phyloP scores from a whole-genome alignment of 1,284 basidiomycete genomes.

The Blastosporella zonata region DNA sequence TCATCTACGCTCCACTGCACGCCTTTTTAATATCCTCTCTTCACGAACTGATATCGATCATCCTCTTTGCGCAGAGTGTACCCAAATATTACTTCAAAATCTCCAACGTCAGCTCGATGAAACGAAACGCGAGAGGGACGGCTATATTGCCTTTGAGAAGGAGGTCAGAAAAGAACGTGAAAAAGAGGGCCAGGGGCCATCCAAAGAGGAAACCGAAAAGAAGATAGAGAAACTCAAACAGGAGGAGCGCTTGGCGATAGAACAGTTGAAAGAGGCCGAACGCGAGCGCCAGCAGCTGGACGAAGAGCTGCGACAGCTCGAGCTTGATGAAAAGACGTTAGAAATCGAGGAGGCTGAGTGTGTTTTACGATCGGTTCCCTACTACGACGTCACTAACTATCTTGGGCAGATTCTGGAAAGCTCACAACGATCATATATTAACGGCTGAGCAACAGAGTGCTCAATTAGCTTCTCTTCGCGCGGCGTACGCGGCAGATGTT shows the following conservation, averaged over 20 bases:
- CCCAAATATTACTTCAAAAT: constrained; percentile 74
- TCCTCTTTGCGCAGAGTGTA: constrained; percentile 94
- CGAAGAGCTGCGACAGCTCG: constrained; percentile 68
- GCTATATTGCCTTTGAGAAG: constrained; percentile 89
- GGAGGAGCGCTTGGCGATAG: constrained; percentile 72
- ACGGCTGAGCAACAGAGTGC: constrained; percentile 64
- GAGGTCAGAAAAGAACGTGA: constrained; percentile 76
- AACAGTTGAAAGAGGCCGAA: constrained; percentile 72
- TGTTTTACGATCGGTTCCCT: constrained; percentile 29
- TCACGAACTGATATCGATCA: constrained; percentile 86
- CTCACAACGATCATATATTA: constrained; percentile 70
- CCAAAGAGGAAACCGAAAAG: constrained; percentile 61
- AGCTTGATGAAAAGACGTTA: constrained; percentile 72
- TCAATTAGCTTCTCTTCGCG: constrained; percentile 67
- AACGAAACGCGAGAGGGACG: constrained; percentile 87
- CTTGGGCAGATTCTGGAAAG: constrained; percentile 74
- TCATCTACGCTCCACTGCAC: constrained; percentile 69
- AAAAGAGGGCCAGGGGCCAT: constrained; percentile 57
- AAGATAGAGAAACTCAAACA: constrained; percentile 71
- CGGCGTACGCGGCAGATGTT: constrained; percentile 74
- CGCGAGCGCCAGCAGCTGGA: constrained; percentile 73
- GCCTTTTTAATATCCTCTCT: constrained; percentile 78
- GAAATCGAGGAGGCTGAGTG: constrained; percentile 80
- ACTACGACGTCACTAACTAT: not conserved
- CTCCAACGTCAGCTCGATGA: constrained; percentile 87